Conservation (phyloP, 164 flowering plant genomes). For the Tinospora cordifolia region DNA sequence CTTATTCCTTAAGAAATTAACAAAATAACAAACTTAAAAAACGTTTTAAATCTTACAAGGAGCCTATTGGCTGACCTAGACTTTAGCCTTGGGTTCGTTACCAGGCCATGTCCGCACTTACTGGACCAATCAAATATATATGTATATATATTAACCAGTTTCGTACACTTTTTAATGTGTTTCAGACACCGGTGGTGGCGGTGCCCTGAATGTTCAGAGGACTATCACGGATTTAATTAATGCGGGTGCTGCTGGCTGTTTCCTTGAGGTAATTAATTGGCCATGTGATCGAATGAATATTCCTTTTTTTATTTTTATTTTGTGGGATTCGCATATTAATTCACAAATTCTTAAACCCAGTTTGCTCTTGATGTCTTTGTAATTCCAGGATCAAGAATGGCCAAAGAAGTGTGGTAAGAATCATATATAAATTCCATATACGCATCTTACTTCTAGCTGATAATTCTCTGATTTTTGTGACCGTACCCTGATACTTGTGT, state of each 20-base stretch:
- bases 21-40: no score
- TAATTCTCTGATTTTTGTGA: neutral
- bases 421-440: neutral
- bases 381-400: conserved; percentile 30
- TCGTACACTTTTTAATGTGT: conserved; percentile 1
- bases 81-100: no score
- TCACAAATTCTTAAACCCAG: neutral
- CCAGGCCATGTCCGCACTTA: no score
- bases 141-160: no score
- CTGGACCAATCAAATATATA: no score
- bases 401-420: conserved; percentile 29
- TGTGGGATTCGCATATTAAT: no score
- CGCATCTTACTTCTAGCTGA: neutral
- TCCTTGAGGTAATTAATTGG: conserved; percentile 22
- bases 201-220: conserved; percentile 28
- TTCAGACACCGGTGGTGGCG: conserved; percentile 32
- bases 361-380: neutral
- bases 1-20: no score
- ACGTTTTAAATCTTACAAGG: no score
- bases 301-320: no score
- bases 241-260: conserved; percentile 30
- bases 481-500: no score
- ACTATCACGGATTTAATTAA: conserved; percentile 24
- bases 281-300: neutral
- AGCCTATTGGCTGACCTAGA: no score